These are phyloP conservation scores for Lipomyces yamadae DNA, from an alignment of 805 yeast species.

Conservation along the genomic window DNA sequence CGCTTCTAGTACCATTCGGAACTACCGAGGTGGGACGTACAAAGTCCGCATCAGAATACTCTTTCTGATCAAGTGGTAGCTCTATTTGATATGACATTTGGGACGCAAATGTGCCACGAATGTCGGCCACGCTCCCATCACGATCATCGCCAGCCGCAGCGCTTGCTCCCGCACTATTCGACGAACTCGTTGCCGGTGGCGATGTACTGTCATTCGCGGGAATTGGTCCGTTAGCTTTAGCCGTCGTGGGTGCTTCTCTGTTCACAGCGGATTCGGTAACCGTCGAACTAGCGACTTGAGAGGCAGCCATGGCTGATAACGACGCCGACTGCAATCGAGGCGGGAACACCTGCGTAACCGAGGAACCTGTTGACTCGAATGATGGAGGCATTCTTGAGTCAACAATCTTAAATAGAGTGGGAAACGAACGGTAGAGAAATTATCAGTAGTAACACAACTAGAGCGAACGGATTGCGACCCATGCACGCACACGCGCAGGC, in stretches of 20 bases:
- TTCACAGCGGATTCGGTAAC: neutral
- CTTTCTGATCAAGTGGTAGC: neutral
- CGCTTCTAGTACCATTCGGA: neutral
- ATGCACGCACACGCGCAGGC: neutral
- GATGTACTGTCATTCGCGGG: neutral
- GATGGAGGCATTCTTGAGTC: slow-evolving; percentile 4
- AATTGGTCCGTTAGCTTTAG: neutral
- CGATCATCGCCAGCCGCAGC: neutral
- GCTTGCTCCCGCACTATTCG: slow-evolving; percentile 8
- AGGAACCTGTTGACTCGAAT: slow-evolving; percentile 1
- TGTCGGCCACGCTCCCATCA: slow-evolving; percentile 4
- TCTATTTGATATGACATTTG: neutral
- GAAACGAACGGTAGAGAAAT: neutral
- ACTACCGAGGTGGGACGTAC: neutral
- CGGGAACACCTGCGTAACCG: neutral
- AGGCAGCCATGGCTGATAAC: slow-evolving; percentile 7
- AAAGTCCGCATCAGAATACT: slow-evolving; percentile 6
- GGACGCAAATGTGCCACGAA: slow-evolving; percentile 11
- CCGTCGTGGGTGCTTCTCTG: neutral
- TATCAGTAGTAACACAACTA: neutral
- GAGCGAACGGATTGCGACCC: neutral
- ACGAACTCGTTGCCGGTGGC: neutral
- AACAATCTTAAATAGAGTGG: neutral
- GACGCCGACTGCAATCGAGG: neutral
- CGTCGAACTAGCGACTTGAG: neutral